Conservation (phyloP, 306 rosid genomes). For the Gillenia trifoliata region DNA sequence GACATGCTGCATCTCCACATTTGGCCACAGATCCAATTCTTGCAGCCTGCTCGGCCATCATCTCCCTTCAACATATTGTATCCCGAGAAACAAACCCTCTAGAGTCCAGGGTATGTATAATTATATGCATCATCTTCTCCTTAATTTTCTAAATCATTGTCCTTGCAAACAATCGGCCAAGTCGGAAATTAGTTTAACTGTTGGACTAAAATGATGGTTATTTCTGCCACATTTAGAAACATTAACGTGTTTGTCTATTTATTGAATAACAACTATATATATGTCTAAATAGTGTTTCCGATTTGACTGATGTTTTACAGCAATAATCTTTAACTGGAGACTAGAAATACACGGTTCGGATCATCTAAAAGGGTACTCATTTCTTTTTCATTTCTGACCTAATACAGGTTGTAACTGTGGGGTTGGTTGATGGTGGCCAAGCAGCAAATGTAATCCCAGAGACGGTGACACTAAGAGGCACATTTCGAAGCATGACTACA, state of each 20-base stretch:
- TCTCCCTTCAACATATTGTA: constrained; percentile 49
- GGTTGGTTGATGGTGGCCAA: constrained; percentile 39
- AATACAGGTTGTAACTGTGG: constrained; percentile 40
- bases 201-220: no score
- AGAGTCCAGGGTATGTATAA: constrained; percentile 32
- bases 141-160: not conserved
- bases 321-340: no score
- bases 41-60: constrained; percentile 36
- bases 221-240: no score
- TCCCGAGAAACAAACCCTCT: constrained; percentile 57
- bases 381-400: not conserved
- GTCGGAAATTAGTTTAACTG: no score
- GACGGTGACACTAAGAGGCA: constrained; percentile 41
- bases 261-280: no score
- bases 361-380: no score
- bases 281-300: no score
- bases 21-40: constrained; percentile 37
- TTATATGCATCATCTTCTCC: not conserved
- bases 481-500: constrained; percentile 41
- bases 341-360: no score
- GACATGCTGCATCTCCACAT: constrained; percentile 42
- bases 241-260: no score
- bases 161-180: no score
- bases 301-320: no score
- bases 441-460: constrained; percentile 36